Conservation (phyloP, 768 basidiomycete genomes). For the Trametes coccinea region DNA sequence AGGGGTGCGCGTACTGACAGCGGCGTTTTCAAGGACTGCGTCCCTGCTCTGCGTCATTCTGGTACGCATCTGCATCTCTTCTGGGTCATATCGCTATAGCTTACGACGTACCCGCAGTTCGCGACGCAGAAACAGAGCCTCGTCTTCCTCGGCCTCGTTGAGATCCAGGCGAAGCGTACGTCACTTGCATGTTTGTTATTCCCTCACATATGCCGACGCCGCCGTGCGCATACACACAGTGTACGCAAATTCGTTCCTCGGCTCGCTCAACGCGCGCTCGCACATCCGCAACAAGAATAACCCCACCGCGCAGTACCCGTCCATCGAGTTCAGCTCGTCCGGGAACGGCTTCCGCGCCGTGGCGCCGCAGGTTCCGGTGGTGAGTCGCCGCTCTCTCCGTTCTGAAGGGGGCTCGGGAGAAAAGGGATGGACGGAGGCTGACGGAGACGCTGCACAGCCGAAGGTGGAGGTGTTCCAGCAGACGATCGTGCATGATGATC, state of each 20-base stretch:
- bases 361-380: neutral
- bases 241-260: conserved; percentile 16
- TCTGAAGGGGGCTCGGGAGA: neutral
- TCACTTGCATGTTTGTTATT: neutral
- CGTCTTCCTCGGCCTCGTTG: conserved; percentile 19
- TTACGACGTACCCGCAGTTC: neutral
- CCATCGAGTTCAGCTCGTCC: conserved; percentile 8
- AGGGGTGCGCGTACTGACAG: neutral
- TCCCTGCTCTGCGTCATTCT: conserved; percentile 17
- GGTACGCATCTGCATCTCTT: neutral
- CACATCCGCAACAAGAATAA: conserved; percentile 11
- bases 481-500: neutral
- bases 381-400: neutral
- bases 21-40: conserved; percentile 1
- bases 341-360: neutral
- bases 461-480: conserved; percentile 2
- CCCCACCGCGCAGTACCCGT: conserved; percentile 6
- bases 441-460: neutral
- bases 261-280: conserved; percentile 13
- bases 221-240: neutral
- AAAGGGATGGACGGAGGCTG: no score
- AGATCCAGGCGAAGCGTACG: conserved; percentile 9
- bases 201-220: neutral
- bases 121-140: conserved; percentile 16
- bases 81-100: neutral